Evolutionary conservation across 129 eudicot genomes (phyloP).

Genomic region (Oenanthe sinensis): DNA sequence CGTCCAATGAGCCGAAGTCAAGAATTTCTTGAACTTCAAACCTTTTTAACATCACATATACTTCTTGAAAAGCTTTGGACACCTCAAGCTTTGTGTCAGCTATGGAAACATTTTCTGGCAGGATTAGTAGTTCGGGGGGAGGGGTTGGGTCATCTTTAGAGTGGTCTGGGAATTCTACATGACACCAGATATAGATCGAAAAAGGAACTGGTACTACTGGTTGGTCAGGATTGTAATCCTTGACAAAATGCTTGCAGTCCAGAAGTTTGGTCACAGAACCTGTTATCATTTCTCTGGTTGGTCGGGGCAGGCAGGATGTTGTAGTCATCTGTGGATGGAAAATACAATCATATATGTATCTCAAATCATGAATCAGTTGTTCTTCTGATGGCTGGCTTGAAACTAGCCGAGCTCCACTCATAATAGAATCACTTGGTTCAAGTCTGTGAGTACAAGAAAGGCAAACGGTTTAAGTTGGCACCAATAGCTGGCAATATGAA

Average conservation of each 20-base stretch:
- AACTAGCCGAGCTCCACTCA: neutral
- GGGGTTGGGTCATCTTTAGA: constrained; percentile 4
- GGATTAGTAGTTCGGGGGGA: constrained; percentile 9
- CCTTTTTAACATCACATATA: constrained; percentile 6
- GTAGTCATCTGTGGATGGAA: neutral
- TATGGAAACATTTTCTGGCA: constrained; percentile 6
- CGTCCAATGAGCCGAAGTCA: constrained; percentile 1
- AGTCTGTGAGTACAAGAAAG: neutral
- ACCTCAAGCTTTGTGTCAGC: constrained; percentile 9
- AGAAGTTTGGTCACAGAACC: constrained; percentile 2
- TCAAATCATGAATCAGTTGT: constrained; percentile 2
- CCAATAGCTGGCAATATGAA: neutral
- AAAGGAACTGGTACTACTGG: neutral
- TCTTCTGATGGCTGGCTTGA: constrained; percentile 10
- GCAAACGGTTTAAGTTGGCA: neutral
- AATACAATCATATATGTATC: constrained; percentile 2
- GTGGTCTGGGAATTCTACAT: constrained; percentile 1
- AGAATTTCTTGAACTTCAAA: constrained; percentile 13
- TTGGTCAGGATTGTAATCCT: constrained; percentile 11
- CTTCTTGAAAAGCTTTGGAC: constrained; percentile 13
- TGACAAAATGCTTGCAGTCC: constrained; percentile 17
- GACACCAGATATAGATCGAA: constrained; percentile 10
- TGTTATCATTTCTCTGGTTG: neutral
- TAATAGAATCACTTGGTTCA: neutral
- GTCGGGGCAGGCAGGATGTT: neutral